These are phyloP conservation scores for Amborella trichopoda DNA, from an alignment of 164 flowering plant species.

Conservation along the genomic window DNA sequence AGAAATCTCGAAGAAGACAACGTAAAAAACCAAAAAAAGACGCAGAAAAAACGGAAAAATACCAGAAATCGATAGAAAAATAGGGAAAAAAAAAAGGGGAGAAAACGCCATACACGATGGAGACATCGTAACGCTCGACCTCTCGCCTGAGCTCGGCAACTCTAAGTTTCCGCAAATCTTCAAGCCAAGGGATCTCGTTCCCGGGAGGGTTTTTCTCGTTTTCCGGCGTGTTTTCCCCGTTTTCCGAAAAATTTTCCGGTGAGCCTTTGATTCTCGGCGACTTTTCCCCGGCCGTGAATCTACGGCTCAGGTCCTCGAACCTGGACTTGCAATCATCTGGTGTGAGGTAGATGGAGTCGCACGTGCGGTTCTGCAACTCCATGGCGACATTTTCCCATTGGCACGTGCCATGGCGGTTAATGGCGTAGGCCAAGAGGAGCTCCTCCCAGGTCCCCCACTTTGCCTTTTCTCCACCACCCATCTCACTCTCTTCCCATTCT, in stretches of 20 bases:
- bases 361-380: conserved; percentile 42
- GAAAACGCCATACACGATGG: conserved; percentile 49
- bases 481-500: neutral
- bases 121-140: conserved; percentile 59
- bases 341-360: conserved; percentile 20
- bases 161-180: conserved; percentile 55
- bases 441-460: conserved; percentile 91
- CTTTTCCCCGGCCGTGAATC: conserved; percentile 20
- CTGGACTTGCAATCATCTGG: conserved; percentile 39
- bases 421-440: conserved; percentile 77
- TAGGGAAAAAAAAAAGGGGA: neutral
- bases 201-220: neutral
- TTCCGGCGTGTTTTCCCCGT: neutral
- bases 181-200: conserved; percentile 45
- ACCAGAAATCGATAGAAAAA: neutral
- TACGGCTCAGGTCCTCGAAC: conserved; percentile 49
- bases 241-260: no score
- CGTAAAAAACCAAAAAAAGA: neutral
- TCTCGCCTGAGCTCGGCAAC: conserved; percentile 69
- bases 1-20: neutral
- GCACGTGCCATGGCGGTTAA: conserved; percentile 57
- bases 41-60: neutral
- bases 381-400: conserved; percentile 71
- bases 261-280: neutral
- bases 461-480: conserved; percentile 5